Evolutionary conservation across 1,284 basidiomycete species (phyloP), one percentile per base, ranked within the genome.

Genomic region (Mrakiaceae sp.): DNA sequence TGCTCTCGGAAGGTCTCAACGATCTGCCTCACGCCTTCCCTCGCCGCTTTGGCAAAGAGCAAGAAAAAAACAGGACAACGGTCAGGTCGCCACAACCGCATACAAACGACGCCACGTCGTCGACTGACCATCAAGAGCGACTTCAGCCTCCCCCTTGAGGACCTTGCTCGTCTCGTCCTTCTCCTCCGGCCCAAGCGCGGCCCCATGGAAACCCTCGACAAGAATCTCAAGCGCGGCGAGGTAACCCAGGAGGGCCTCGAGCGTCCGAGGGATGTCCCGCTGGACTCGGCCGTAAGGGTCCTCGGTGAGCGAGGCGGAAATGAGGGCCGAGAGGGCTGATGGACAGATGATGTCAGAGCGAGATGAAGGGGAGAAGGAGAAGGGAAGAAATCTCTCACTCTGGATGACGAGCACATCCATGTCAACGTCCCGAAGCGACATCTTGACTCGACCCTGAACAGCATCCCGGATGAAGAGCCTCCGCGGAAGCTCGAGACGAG

Each of bases 271-370:
- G 42, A 90, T 88, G 71, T 90, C 87, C 5, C 86, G 79, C 72
- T 92, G 90, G 6, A 90, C 87, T 57, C 86, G 82, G 10, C 90
- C 90, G 70, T 87, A 90, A 42, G 81, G 79, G 74, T 93, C 90
- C 73, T 91, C 89, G 2, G 79, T 78, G 46, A 91, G 76, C 5
- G 89, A 91, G 1, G 84, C 82, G 64, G 84, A 84, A 4, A 82
- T 78, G n/a, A 91, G 78, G 58, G 81, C 80, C 0, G 85, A 82
- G 2, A 92, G 77, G 5, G 84, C 90, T 91, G 70, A 3, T 48
- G 14, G 9, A 50, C n/a, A 27, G 46, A 16, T 43, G 12, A 46
- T 4, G 40, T 27, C 51, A 50, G 49, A 60, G 16, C 39, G 16
- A 10, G 39, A 48, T 43, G 40, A 39, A 42, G 4, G 46, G 40